Evolutionary conservation across 2,329 filamentous ascomycete genomes (phyloP).

Genomic region (Elsinoe australis): DNA sequence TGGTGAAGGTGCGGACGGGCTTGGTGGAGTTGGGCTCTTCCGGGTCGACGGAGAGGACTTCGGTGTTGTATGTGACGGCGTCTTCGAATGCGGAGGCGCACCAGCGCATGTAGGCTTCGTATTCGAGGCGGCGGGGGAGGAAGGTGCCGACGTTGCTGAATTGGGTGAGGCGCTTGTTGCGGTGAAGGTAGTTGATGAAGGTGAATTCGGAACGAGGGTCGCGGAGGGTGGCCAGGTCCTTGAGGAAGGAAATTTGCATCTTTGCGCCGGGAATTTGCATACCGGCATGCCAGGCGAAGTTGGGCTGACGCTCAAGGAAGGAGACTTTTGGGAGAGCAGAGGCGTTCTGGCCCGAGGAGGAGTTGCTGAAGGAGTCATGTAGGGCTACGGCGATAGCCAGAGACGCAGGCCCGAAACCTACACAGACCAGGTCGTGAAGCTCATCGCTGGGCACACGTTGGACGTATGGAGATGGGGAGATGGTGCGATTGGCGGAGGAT

Average conservation of each 20-base stretch:
- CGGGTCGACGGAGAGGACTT: conserved; percentile 62
- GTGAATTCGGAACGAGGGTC: conserved; percentile 88
- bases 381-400: conserved; percentile 83
- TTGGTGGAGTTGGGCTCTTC: conserved; percentile 37
- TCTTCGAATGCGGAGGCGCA: conserved; percentile 71
- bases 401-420: conserved; percentile 89
- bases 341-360: conserved; percentile 21
- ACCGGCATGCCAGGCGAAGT: conserved; percentile 87
- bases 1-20: conserved; percentile 57
- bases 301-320: conserved; percentile 77
- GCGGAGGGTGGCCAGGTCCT: conserved; percentile 83
- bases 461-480: conserved; percentile 35
- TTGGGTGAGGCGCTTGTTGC: conserved; percentile 70
- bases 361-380: conserved; percentile 61
- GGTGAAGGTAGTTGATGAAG: conserved; percentile 88
- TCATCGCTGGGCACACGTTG: conserved; percentile 51
- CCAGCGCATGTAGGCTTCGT: conserved; percentile 94
- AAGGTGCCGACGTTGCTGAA: conserved; percentile 91
- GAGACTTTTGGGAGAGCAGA: conserved; percentile 58
- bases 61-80: conserved; percentile 66
- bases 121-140: conserved; percentile 76
- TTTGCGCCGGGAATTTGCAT: conserved; percentile 90
- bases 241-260: conserved; percentile 98
- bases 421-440: conserved; percentile 76
- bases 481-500: not conserved